phyloP scores from a whole-genome alignment of 805 yeast species.

The Candida parachauliodes region DNA sequence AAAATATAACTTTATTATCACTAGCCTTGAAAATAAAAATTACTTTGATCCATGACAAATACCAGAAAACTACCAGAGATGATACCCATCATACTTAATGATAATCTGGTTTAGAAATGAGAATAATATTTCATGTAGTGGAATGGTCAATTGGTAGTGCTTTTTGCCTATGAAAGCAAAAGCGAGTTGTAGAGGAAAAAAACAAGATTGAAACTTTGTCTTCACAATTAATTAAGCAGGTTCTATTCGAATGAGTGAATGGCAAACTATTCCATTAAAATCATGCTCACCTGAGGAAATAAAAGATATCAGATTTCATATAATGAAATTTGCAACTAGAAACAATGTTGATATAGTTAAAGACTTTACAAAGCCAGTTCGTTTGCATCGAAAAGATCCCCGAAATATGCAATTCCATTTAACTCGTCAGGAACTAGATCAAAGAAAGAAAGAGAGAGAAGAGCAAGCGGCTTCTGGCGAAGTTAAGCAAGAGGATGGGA shows the following conservation, averaged over 20 bases:
- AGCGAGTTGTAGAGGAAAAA: background rate
- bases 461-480: slow-evolving; percentile 24
- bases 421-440: slow-evolving; percentile 71
- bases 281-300: slow-evolving; percentile 73
- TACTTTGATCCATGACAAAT: no score
- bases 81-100: no score
- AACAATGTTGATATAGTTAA: slow-evolving; percentile 66
- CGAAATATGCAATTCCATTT: slow-evolving; percentile 83
- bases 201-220: background rate
- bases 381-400: slow-evolving; percentile 92
- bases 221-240: background rate
- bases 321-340: slow-evolving; percentile 74
- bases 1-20: no score
- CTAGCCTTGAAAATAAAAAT: no score
- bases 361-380: slow-evolving; percentile 76
- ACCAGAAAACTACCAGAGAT: no score
- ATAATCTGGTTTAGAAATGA: no score
- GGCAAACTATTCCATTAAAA: slow-evolving; percentile 58
- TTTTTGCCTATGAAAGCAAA: no score
- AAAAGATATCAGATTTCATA: slow-evolving; percentile 70
- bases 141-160: no score
- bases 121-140: no score
- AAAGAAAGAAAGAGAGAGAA: slow-evolving; percentile 35
- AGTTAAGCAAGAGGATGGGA: slow-evolving; percentile 16
- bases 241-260: slow-evolving; percentile 20